A percentile compares a stretch with the other conserved stretches of the same genome.
These are phyloP conservation scores for Huntiella moniliformis DNA, from an alignment of 2,329 filamentous ascomycete species.

Conservation along the genomic window DNA sequence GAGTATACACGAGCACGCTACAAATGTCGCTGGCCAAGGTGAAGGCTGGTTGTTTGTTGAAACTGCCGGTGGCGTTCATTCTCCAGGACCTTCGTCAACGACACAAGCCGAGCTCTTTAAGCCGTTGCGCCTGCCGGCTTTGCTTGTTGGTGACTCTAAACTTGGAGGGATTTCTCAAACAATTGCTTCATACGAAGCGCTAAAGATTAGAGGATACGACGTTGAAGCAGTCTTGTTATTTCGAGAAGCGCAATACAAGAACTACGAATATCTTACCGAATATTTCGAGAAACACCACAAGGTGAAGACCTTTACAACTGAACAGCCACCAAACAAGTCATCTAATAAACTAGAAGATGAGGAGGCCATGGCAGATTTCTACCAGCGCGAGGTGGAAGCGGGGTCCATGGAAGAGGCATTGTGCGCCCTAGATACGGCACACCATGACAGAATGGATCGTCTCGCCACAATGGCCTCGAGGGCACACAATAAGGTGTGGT, in stretches of 20 bases:
- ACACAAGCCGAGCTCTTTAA: slow-evolving; percentile 64
- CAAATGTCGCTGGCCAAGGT: slow-evolving; percentile 22
- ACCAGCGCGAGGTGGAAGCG: slow-evolving; percentile 26
- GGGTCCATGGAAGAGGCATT: slow-evolving; percentile 27
- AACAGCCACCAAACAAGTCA: slow-evolving; percentile 35
- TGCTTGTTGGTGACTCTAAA: slow-evolving; percentile 56
- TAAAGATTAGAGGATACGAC: slow-evolving; percentile 62
- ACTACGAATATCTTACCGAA: slow-evolving; percentile 44
- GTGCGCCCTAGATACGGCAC: slow-evolving; percentile 30
- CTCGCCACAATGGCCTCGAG: slow-evolving; percentile 41
- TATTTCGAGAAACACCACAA: slow-evolving; percentile 45
- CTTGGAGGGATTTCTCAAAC: slow-evolving; percentile 67
- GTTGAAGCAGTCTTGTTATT: slow-evolving; percentile 54
- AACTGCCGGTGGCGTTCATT: slow-evolving; percentile 68
- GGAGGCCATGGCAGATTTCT: slow-evolving; percentile 44
- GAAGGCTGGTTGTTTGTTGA: slow-evolving; percentile 52
- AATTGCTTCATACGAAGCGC: slow-evolving; percentile 62
- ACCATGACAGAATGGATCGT: slow-evolving; percentile 34
- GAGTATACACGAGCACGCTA: slow-evolving; percentile 27
- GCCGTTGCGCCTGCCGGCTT: slow-evolving; percentile 50
- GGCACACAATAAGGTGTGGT: slow-evolving; percentile 56
- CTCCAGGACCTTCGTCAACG: slow-evolving; percentile 55
- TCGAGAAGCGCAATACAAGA: slow-evolving; percentile 43
- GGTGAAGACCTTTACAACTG: slow-evolving; percentile 38
- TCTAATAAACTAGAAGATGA: slow-evolving; percentile 27